Base-by-base conservation (phyloP, 176 grass and related monocot species). In the Oryza rufipogon region DNA sequence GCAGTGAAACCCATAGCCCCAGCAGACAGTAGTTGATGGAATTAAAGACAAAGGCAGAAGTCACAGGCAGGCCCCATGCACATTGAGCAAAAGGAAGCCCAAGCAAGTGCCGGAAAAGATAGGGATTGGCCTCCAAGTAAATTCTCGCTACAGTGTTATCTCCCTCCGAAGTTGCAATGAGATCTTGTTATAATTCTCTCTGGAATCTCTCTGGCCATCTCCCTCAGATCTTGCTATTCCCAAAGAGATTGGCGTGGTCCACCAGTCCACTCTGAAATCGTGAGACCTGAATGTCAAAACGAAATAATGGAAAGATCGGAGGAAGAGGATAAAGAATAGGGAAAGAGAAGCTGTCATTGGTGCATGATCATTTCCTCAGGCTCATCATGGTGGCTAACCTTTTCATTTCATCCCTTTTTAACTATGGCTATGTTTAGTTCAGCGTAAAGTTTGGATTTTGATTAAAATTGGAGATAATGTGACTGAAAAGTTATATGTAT, bases 291-390 rank as follows among this genome's bases (percentile, higher is more conserved):
- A 75, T 58, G 32, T 1, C 33, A 1, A 34, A 52, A 81, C 19
- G 51, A 74, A 49, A 32, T 20, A 38, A 23, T 16, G 38, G 12
- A 36, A 15, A 25, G 58, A 63, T 23, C n/a, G 0, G 17, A 52
- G 5, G 8, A 33, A 33, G 48, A 16, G 45, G 20, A 60, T 44
- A 51, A 16, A 42, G 26, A 68, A 58, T 68, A 4, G 45, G 34
- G 0, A 71, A 72, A 82, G 83, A 80, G 42, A 13, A 5, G 1
- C 68, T 63, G 79, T 86, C 79, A 78, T 79, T 86, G 79, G 46
- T 13, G 26, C 25, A 82, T 78, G 73, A 74, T 73, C 46, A 83
- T 82, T 47, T 74, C 45, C 63, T 25, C 65, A 11, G 25, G 17
- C 13, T 58, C 70, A 41, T 72, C 73, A 64, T 81, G 5, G 72